phyloP scores from a whole-genome alignment of 768 basidiomycete genomes.

The Boletus pseudo-olivaceus region DNA sequence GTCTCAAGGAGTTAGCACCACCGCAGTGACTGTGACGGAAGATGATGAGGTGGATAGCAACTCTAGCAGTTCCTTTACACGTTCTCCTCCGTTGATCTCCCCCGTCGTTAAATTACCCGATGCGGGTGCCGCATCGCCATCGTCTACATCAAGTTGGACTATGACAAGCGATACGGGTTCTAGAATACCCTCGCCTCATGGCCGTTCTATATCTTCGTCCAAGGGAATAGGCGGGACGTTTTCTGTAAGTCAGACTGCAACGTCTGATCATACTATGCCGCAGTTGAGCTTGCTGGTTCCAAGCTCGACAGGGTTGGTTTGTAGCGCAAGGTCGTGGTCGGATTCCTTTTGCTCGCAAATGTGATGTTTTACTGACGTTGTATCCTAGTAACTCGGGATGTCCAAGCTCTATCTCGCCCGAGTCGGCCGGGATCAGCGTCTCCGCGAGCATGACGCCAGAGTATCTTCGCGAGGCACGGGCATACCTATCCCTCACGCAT shows the following conservation, averaged over 20 bases:
- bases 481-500: constrained; percentile 31
- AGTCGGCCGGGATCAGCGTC: constrained; percentile 30
- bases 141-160: constrained; percentile 30
- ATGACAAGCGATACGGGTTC: constrained; percentile 24
- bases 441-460: constrained; percentile 33
- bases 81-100: constrained; percentile 28
- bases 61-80: constrained; percentile 24
- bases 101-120: constrained; percentile 30
- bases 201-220: constrained; percentile 6
- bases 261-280: constrained; percentile 17
- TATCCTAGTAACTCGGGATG: constrained; percentile 21
- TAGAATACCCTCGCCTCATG: constrained; percentile 10
- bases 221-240: constrained; percentile 8
- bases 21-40: neutral
- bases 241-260: constrained; percentile 3
- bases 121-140: constrained; percentile 17
- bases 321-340: constrained; percentile 14
- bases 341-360: neutral
- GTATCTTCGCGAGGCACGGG: constrained; percentile 31
- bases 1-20: constrained; percentile 12
- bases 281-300: constrained; percentile 30
- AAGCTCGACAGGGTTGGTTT: constrained; percentile 6
- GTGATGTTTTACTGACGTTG: constrained; percentile 1
- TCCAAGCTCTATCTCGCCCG: constrained; percentile 32
- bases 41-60: constrained; percentile 15